Evolutionary conservation across 1,139 yeast genomes (phyloP), one percentile per base, ranked within the genome.

Genomic region (Candida neerlandica): DNA sequence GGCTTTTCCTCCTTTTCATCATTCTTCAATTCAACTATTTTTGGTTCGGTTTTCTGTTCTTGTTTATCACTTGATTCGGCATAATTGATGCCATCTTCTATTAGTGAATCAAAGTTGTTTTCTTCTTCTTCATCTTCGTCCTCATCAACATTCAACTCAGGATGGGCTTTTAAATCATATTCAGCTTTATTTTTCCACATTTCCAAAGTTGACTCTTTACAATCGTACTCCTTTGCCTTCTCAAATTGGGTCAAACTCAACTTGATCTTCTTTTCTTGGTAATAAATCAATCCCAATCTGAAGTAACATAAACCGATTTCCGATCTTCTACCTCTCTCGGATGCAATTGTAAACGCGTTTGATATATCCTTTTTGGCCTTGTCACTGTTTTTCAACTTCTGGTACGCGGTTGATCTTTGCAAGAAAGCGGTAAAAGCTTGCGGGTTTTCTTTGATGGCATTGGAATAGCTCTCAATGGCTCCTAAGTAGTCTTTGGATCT

Each of bases 301-400:
- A 84, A 82, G 58, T 85, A 80, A 23, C 86, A 82, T 29, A 75
- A 69, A 0, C 82, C 87, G 38, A 85, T 71, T n/a, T 77, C 78
- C 3, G 70, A 69, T 51, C 84, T 69, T 48, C 74, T 79, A 0
- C 85, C 85, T 43, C 81, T 66, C 5, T 65, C 67, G 37, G 69
- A 66, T 0, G 95, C 91, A 27, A 80, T 60, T 1, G 68, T 63
- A 37, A 83, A 73, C 0, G 95, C 94, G 23, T 66, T 63, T 9
- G 80, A 74, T 18, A 89, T 73, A 53, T 80, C 84, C 2, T 69
- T 67, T 47, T 80, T 65, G 44, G 94, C 84, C 35, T 70, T 66
- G 32, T 78, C 78, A 60, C 65, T 69, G 55, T 77, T 70, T 57
- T 73, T 78, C 52, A 78, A 61, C 55, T 88, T 80, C 53, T 82